Evolutionary conservation across 169 alveolate genomes (phyloP), one percentile per base, ranked within the genome.

Genomic region (Besnoitia besnoiti): DNA sequence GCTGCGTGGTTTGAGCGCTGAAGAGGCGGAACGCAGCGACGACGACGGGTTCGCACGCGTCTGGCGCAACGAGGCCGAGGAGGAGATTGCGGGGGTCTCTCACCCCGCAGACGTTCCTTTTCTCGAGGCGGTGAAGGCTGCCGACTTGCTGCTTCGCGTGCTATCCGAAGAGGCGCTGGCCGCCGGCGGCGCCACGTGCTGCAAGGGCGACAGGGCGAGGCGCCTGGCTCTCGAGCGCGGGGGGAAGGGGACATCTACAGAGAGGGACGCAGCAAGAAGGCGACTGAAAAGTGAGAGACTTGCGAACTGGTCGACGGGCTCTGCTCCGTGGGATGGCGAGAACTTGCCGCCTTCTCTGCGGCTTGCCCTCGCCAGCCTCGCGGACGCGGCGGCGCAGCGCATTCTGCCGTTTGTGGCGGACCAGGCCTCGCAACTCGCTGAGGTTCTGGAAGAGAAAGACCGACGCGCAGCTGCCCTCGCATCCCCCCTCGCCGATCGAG

Each of bases 101-200:
- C 87, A 77, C 35, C 87, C 87, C 40, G 19, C 59, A 37, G 87
- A 77, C 37, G 30, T 77, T 0, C 87, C 87, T 3, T 77, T 77
- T 21, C 49, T 77, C 37, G 87, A 77, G 47, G 87, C 87, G 35
- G 87, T 77, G 55, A 37, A 40, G 24, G 49, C 87, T 14, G 55
- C 87, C 37, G 59, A 77, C 33, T 7, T 77, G 49, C 87, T 77
- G 5, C 55, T 37, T 30, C 59, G 67, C 67, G 67, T n/a, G n/a
- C 7, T 55, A 21, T 5, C n/a, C n/a, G n/a, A n/a, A n/a, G n/a
- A n/a, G n/a, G n/a, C n/a, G n/a, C n/a, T n/a, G n/a, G n/a, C n/a
- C n/a, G n/a, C 67, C 33, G 67, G 67, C 12, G 67, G 67, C 67
- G 67, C 12, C 33, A n/a, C 67, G n/a, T 19, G 12, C 67, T n/a